These are phyloP conservation scores for Zymoseptoria crescenta DNA, from an alignment of 2,329 filamentous ascomycete species.

Conservation along the genomic window DNA sequence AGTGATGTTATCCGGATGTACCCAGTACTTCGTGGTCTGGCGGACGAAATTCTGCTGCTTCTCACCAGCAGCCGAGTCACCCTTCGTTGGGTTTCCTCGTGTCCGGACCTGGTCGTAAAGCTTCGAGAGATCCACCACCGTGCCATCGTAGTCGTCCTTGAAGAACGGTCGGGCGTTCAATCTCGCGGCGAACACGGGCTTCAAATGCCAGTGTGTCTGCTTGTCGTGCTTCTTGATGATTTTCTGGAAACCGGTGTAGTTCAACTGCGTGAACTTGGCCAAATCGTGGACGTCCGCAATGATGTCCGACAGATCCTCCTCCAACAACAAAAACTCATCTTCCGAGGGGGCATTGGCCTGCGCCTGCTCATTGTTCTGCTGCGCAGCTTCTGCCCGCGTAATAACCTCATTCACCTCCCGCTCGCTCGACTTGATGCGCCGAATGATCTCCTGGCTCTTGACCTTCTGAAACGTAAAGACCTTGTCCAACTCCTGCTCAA, in stretches of 20 bases:
- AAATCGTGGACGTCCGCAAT: conserved; percentile 98
- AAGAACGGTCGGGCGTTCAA: conserved; percentile 97
- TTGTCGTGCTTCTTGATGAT: conserved; percentile 99
- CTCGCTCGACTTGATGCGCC: conserved; percentile 80
- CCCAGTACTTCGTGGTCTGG: conserved; percentile 99
- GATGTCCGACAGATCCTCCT: conserved; percentile 93
- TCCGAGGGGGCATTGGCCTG: conserved; percentile 54
- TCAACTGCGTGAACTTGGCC: conserved; percentile 95
- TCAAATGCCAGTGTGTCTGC: conserved; percentile 86
- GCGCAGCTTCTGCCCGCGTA: conserved; percentile 49
- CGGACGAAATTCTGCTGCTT: conserved; percentile 91
- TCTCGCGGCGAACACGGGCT: conserved; percentile 88
- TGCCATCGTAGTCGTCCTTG: conserved; percentile 96
- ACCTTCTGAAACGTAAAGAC: conserved; percentile 96
- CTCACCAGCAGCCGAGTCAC: conserved; percentile 84
- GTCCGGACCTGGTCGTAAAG: conserved; percentile 93
- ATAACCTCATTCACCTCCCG: conserved; percentile 86
- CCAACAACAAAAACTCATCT: conserved; percentile 87
- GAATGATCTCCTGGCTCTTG: conserved; percentile 91
- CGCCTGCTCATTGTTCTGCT: conserved; percentile 32
- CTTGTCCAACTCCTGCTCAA: conserved; percentile 92
- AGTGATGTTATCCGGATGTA: conserved; percentile 95
- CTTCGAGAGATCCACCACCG: conserved; percentile 88
- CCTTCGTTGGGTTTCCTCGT: conserved; percentile 82
- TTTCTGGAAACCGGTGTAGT: conserved; percentile 99